Evolutionary conservation across 2,329 filamentous ascomycete genomes (phyloP).

Genomic region (Pseudogymnoascus sp.): DNA sequence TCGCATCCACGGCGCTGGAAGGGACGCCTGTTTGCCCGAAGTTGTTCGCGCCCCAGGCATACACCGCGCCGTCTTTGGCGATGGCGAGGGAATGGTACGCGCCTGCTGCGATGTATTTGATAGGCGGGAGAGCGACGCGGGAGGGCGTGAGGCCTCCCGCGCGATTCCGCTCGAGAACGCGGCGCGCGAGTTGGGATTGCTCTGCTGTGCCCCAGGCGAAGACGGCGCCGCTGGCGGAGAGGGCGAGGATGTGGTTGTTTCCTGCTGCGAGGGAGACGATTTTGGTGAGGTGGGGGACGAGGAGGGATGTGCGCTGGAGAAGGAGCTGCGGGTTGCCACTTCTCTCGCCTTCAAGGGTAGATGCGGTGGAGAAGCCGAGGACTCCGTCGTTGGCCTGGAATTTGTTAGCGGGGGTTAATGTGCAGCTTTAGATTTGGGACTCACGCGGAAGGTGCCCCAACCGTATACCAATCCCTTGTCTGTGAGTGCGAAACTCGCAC

Average conservation of each 20-base stretch:
- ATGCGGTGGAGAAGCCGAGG: neutral
- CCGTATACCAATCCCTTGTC: constrained; percentile 71
- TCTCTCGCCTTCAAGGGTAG: neutral
- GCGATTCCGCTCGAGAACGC: constrained; percentile 19
- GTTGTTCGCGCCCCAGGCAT: constrained; percentile 80
- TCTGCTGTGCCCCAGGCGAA: constrained; percentile 58
- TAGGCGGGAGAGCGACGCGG: constrained; percentile 26
- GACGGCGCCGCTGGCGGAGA: constrained; percentile 49
- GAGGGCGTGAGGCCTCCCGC: constrained; percentile 21
- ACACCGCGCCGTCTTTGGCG: constrained; percentile 59
- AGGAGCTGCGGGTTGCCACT: constrained; percentile 15
- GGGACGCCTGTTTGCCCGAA: constrained; percentile 70
- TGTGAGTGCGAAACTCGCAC: constrained; percentile 67
- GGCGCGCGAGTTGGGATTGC: constrained; percentile 58
- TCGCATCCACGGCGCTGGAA: constrained; percentile 54
- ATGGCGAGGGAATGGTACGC: constrained; percentile 77
- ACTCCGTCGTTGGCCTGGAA: no score
- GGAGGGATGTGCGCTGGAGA: constrained; percentile 30
- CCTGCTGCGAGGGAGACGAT: constrained; percentile 46
- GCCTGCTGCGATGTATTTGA: constrained; percentile 43
- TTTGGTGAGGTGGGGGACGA: constrained; percentile 49
- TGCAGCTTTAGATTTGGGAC: constrained; percentile 18
- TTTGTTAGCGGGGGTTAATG: neutral
- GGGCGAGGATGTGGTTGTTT: constrained; percentile 49
- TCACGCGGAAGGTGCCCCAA: constrained; percentile 72